Percentiles rank a stretch among this genome's conserved stretches.
These are phyloP conservation scores for Chrysochromulina parva DNA, from an alignment of 78 protist species.

Conservation along the genomic window DNA sequence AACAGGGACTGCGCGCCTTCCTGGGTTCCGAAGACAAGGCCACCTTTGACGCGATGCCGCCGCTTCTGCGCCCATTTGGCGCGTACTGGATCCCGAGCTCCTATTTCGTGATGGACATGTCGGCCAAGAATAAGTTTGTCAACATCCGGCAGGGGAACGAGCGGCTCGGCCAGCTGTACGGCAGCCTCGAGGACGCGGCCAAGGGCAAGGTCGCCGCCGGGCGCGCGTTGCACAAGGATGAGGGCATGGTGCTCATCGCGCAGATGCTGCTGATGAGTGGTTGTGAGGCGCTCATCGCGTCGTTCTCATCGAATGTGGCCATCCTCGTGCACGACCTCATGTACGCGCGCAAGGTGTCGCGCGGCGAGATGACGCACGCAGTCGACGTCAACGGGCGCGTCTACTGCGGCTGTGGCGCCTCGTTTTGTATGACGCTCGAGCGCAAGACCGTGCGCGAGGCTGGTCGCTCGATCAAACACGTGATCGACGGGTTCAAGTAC, in stretches of 20 bases:
- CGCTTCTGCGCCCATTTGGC: neutral
- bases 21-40: conserved; percentile 11
- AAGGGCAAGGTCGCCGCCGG: neutral
- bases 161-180: neutral
- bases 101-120: neutral
- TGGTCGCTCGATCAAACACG: no score
- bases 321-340: neutral
- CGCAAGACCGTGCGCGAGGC: neutral
- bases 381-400: neutral
- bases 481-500: no score
- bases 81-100: neutral
- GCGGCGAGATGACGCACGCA: neutral
- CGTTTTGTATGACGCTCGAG: neutral
- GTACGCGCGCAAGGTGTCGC: neutral
- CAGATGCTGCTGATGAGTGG: neutral
- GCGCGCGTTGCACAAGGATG: neutral
- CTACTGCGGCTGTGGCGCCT: conserved; percentile 38
- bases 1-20: neutral
- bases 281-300: neutral
- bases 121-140: neutral
- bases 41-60: neutral
- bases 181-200: neutral
- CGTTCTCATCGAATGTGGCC: neutral
- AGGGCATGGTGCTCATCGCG: neutral
- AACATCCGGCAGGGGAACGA: neutral